A percentile compares a stretch with the other conserved stretches of the same genome.
These are phyloP conservation scores for Hyphodiscus hymeniophilus DNA, from an alignment of 495 filamentous ascomycete genomes.

Conservation along the genomic window DNA sequence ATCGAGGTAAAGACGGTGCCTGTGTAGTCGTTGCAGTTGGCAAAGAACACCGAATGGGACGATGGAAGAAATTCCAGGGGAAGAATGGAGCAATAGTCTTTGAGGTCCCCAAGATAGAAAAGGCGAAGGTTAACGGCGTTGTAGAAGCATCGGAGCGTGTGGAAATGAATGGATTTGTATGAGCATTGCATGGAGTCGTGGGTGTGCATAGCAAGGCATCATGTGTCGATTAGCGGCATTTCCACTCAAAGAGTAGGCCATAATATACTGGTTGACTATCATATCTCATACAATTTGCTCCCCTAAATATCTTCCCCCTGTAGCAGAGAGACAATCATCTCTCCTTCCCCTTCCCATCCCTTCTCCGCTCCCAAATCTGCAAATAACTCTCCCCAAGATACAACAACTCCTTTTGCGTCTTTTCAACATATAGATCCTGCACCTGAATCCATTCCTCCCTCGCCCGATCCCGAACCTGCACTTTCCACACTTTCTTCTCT, in stretches of 20 bases:
- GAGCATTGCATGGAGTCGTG: not conserved
- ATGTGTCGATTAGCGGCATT: slow-evolving; percentile 6
- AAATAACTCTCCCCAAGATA: slow-evolving; percentile 90
- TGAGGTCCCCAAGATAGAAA: slow-evolving; percentile 53
- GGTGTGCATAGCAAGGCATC: slow-evolving; percentile 5
- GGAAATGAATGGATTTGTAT: not conserved
- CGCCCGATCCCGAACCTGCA: slow-evolving; percentile 52
- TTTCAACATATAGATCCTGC: slow-evolving; percentile 90
- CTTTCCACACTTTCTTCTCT: slow-evolving; percentile 77
- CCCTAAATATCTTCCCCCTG: no score
- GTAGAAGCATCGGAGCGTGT: not conserved
- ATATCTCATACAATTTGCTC: not conserved
- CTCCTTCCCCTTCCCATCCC: slow-evolving; percentile 27
- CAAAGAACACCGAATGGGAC: slow-evolving; percentile 75
- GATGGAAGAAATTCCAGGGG: slow-evolving; percentile 62
- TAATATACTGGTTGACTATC: not conserved
- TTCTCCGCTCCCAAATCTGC: slow-evolving; percentile 93
- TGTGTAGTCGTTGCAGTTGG: slow-evolving; percentile 77
- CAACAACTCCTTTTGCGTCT: slow-evolving; percentile 74
- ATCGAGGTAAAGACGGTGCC: slow-evolving; percentile 59
- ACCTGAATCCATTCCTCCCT: slow-evolving; percentile 83
- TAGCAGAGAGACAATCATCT: no score
- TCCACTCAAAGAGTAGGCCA: slow-evolving; percentile 8
- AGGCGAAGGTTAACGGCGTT: slow-evolving; percentile 12
- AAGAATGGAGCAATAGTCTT: slow-evolving; percentile 76